phyloP scores from a whole-genome alignment of 768 basidiomycete species.

The Pisolithus microcarpus region DNA sequence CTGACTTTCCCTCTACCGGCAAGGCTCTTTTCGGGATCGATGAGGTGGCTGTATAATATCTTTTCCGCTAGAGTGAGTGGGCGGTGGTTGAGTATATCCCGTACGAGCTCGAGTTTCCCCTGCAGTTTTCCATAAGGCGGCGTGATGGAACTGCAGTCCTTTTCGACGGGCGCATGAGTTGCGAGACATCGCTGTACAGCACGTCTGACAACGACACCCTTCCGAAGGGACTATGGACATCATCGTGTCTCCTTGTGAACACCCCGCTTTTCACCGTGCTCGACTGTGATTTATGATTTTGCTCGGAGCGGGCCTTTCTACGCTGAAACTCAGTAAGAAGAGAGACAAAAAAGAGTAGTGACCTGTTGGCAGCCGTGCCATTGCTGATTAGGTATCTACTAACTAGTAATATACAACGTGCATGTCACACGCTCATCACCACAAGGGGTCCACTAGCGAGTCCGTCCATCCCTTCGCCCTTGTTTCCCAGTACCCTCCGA shows the following conservation, averaged over 20 bases:
- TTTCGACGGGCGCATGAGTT: constrained; percentile 38
- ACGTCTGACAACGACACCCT: constrained; percentile 6
- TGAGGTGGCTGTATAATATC: constrained; percentile 89
- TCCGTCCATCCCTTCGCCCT: constrained; percentile 59
- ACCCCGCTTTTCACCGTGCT: too few relatives aligned
- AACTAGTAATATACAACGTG: neutral
- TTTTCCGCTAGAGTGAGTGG: constrained; percentile 96
- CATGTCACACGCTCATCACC: constrained; percentile 38
- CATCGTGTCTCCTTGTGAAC: neutral
- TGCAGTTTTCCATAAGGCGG: constrained; percentile 77
- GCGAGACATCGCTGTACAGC: constrained; percentile 30
- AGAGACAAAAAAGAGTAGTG: too few relatives aligned
- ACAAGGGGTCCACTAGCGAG: constrained; percentile 43
- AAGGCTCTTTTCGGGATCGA: constrained; percentile 68
- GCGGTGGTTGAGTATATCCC: constrained; percentile 56
- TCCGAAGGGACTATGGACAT: constrained; percentile 21
- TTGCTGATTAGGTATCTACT: constrained; percentile 4
- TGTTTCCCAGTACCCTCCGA: constrained; percentile 80
- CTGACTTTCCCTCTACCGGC: constrained; percentile 60
- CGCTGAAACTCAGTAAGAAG: too few relatives aligned
- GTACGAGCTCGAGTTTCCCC: constrained; percentile 62
- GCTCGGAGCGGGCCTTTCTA: too few relatives aligned
- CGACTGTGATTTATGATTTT: too few relatives aligned
- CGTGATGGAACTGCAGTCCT: constrained; percentile 67
- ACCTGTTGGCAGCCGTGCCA: neutral